Evolutionary conservation across 345 rosid genomes (phyloP).

Genomic region (Moricandia moricandioides): DNA sequence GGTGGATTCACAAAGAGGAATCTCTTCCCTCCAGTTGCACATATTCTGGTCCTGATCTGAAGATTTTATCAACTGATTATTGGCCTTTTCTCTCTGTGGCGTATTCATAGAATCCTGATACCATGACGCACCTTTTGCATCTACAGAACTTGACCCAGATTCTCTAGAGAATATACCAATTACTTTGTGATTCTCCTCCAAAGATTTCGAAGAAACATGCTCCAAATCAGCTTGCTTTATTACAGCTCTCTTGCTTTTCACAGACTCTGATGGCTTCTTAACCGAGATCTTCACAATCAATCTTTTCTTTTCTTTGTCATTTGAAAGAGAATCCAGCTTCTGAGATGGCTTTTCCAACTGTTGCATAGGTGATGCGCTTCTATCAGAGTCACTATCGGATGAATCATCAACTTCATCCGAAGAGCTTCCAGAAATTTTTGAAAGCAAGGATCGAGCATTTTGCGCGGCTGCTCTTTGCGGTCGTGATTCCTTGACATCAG

Average conservation of each 20-base stretch:
- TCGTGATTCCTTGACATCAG: constrained; percentile 60
- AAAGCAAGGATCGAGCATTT: constrained; percentile 79
- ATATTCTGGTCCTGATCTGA: constrained; percentile 44
- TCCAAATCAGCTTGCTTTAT: constrained; percentile 38
- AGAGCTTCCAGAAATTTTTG: constrained; percentile 77
- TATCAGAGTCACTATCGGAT: constrained; percentile 60
- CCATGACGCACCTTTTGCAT: constrained; percentile 38
- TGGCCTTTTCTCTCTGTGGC: constrained; percentile 35
- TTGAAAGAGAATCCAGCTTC: constrained; percentile 46
- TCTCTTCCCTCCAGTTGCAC: constrained; percentile 50
- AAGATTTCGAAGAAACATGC: constrained; percentile 39
- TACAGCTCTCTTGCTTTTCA: constrained; percentile 37
- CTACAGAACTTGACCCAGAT: constrained; percentile 44
- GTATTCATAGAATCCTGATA: constrained; percentile 34
- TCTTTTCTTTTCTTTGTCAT: constrained; percentile 58
- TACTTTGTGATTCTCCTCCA: constrained; percentile 38
- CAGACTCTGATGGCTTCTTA: constrained; percentile 48
- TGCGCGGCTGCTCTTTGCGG: constrained; percentile 95
- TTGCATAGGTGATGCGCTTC: constrained; percentile 38
- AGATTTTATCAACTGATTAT: constrained; percentile 35
- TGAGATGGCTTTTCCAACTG: constrained; percentile 43
- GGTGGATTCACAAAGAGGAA: constrained; percentile 30
- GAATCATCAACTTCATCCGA: constrained; percentile 65
- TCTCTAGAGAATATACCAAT: constrained; percentile 39
- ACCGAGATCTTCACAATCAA: constrained; percentile 73